Evolutionary conservation across 2,329 filamentous ascomycete species (phyloP).

Genomic region (Leptographium procerum): DNA sequence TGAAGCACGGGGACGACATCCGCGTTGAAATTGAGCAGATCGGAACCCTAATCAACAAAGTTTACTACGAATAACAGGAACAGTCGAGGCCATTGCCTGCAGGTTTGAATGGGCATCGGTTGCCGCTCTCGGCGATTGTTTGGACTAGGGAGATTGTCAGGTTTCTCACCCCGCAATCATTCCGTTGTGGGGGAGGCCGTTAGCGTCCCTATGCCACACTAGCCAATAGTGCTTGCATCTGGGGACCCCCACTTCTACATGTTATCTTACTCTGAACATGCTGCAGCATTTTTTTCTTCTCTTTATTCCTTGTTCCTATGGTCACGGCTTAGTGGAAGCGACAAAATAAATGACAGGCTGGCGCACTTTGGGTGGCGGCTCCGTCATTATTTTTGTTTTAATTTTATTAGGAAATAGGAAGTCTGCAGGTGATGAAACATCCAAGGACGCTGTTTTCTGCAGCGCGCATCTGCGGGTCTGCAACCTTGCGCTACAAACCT

Average conservation of each 20-base stretch:
- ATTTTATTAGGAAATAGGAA: too few relatives aligned
- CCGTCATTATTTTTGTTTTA: too few relatives aligned
- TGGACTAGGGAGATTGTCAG: too few relatives aligned
- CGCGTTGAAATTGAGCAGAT: conserved; percentile 25
- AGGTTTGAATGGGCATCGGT: too few relatives aligned
- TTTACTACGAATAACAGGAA: conserved; percentile 21
- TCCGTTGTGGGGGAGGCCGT: not conserved
- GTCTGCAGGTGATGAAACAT: too few relatives aligned
- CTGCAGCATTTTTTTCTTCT: not conserved
- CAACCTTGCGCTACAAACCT: not conserved
- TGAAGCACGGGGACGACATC: conserved; percentile 17
- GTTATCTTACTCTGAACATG: not conserved
- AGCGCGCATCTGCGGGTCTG: too few relatives aligned
- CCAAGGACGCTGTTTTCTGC: too few relatives aligned
- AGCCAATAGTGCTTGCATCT: not conserved
- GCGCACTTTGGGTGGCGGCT: too few relatives aligned
- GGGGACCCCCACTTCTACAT: not conserved
- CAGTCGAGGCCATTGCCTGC: too few relatives aligned
- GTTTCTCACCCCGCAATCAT: not conserved
- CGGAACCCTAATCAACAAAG: conserved; percentile 25
- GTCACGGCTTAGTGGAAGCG: too few relatives aligned
- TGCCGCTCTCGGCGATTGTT: too few relatives aligned
- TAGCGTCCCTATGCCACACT: not conserved
- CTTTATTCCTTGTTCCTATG: not conserved
- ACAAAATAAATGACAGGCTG: too few relatives aligned